phyloP scores from a whole-genome alignment of 345 rosid species.

The Microcos paniculata region DNA sequence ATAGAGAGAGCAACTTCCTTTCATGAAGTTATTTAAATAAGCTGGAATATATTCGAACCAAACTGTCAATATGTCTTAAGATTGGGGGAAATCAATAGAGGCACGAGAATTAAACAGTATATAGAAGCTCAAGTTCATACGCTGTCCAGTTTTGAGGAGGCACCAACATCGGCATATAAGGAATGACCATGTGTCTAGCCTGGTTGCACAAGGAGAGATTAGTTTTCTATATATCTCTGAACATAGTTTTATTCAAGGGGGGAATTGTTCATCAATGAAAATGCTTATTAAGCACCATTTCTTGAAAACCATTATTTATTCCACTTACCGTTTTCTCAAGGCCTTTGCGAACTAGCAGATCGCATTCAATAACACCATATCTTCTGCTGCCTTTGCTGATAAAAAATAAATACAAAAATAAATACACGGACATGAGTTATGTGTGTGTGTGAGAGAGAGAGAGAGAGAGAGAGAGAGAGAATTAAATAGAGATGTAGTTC shows the following conservation, averaged over 20 bases:
- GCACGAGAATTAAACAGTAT: background rate
- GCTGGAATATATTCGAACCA: background rate
- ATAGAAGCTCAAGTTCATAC: constrained; percentile 47
- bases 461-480: constrained; percentile 17
- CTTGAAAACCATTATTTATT: background rate
- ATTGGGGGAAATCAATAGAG: background rate
- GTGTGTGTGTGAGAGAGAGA: background rate
- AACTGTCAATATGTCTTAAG: background rate
- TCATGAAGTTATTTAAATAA: constrained; percentile 1
- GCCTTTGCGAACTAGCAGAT: constrained; percentile 74
- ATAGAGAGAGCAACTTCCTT: background rate
- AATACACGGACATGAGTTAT: background rate
- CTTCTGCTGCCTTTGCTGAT: constrained; percentile 73
- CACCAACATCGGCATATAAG: constrained; percentile 96
- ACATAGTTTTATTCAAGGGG: constrained; percentile 16
- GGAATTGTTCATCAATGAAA: background rate
- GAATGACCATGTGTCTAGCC: constrained; percentile 99
- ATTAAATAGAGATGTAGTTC: constrained; percentile 19
- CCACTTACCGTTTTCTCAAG: constrained; percentile 87
- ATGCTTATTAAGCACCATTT: background rate
- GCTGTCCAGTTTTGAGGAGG: constrained; percentile 94
- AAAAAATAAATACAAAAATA: constrained; percentile 18
- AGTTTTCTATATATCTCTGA: constrained; percentile 16
- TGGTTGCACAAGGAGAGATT: constrained; percentile 36
- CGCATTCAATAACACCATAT: constrained; percentile 94